These are phyloP conservation scores for Puccinia coronata DNA, from an alignment of 1,284 basidiomycete genomes.

Conservation along the genomic window DNA sequence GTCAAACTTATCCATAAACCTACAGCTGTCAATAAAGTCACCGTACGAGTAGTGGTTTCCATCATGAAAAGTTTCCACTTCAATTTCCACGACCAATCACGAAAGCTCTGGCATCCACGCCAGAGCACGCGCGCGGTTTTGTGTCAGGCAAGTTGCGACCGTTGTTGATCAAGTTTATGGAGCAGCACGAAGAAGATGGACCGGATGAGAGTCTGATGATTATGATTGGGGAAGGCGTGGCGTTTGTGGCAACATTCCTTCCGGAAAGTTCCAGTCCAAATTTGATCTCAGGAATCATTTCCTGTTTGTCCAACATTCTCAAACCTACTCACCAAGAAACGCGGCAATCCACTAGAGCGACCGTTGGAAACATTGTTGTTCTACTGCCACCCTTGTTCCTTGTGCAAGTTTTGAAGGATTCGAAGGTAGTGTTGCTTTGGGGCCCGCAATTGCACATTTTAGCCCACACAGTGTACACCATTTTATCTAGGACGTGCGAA, in stretches of 20 bases:
- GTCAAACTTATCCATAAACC: slow-evolving; percentile 71
- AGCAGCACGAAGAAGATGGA: slow-evolving; percentile 70
- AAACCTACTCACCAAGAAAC: slow-evolving; percentile 92
- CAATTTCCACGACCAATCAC: slow-evolving; percentile 56
- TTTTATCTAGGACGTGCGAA: slow-evolving; percentile 62
- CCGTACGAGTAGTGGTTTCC: slow-evolving; percentile 80
- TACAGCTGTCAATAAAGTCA: slow-evolving; percentile 67
- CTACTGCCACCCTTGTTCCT: slow-evolving; percentile 76
- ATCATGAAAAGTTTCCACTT: slow-evolving; percentile 93
- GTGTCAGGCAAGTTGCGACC: slow-evolving; percentile 64
- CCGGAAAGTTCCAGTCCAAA: slow-evolving; percentile 70
- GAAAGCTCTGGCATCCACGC: slow-evolving; percentile 63
- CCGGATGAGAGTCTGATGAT: slow-evolving; percentile 79
- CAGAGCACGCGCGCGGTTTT: slow-evolving; percentile 76
- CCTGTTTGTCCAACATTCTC: slow-evolving; percentile 80
- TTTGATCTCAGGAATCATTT: slow-evolving; percentile 78
- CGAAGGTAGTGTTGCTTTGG: slow-evolving; percentile 77
- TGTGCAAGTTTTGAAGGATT: slow-evolving; percentile 73
- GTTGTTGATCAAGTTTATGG: slow-evolving; percentile 56
- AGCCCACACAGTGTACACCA: slow-evolving; percentile 78
- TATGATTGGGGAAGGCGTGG: slow-evolving; percentile 83
- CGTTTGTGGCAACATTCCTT: slow-evolving; percentile 78
- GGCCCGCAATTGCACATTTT: slow-evolving; percentile 94
- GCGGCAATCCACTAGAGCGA: slow-evolving; percentile 81
- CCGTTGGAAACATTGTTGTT: slow-evolving; percentile 77